These are phyloP conservation scores for Colletotrichum spaethianum DNA, from an alignment of 2,329 filamentous ascomycete genomes.

Conservation along the genomic window DNA sequence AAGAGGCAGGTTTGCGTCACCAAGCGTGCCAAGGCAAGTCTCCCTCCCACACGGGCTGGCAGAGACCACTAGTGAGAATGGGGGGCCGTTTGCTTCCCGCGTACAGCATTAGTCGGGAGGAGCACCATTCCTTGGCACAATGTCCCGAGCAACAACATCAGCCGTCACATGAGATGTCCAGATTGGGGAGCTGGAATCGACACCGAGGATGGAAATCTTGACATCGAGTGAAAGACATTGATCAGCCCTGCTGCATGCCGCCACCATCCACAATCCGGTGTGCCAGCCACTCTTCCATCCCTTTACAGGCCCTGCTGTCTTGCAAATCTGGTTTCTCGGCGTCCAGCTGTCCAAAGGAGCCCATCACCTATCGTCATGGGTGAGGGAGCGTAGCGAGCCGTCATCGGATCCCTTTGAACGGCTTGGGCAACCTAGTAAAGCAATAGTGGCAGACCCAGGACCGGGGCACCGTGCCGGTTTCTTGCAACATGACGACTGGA, in stretches of 20 bases:
- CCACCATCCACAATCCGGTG: neutral
- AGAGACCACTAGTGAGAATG: slow-evolving; percentile 5
- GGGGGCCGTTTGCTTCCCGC: neutral
- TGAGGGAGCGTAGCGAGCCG: slow-evolving; percentile 6
- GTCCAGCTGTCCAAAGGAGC: slow-evolving; percentile 7
- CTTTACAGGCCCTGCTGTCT: neutral
- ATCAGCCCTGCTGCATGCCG: slow-evolving; percentile 11
- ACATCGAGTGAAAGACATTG: neutral
- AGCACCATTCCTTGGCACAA: slow-evolving; percentile 19
- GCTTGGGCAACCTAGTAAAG: neutral
- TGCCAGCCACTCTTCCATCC: slow-evolving; percentile 4
- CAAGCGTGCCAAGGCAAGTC: neutral
- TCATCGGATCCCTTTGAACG: slow-evolving; percentile 11
- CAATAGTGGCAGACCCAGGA: slow-evolving; percentile 13
- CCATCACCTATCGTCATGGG: neutral
- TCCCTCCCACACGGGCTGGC: neutral
- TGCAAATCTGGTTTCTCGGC: neutral
- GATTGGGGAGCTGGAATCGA: slow-evolving; percentile 19
- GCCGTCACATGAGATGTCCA: slow-evolving; percentile 19
- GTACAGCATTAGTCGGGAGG: slow-evolving; percentile 1
- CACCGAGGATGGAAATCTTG: slow-evolving; percentile 11
- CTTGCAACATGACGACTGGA: slow-evolving; percentile 20
- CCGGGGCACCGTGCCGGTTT: slow-evolving; percentile 18
- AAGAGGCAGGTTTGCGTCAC: slow-evolving; percentile 17
- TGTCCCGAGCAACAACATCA: neutral